Evolutionary conservation across 1,139 yeast species (phyloP), one percentile per base, ranked within the genome.

Genomic region (Suhomyces wounanorum): DNA sequence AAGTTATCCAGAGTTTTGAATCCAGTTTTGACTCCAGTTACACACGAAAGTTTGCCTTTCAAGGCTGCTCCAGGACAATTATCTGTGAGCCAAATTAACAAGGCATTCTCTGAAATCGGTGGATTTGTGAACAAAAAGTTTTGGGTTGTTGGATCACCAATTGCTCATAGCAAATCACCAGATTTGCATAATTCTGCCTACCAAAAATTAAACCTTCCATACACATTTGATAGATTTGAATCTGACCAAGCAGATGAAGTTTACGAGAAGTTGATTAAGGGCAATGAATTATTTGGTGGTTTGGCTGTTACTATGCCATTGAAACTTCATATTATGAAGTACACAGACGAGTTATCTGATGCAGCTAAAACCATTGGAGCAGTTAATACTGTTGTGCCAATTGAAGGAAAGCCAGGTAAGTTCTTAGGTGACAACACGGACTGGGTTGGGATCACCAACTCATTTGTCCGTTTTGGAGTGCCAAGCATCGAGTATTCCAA

Each of bases 351-450:
- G 54, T 70, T 89, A 48, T 79, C 92, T 2, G 86, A 81, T 8
- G 82, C 95, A 16, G 99, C 96, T 25, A 70, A 78, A 58, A 63
- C 69, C 13, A 89, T 94, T 60, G 98, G 99, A 43, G 98, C 99
- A 18, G 92, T 95, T 50, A 95, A 95, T 71, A 95, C 99, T 0
- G 80, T 94, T 47, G 77, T 81, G 40, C 88, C 88, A 30, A 44
- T 66, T 14, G 65, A 70, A 28, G 82, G 77, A 2, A 64, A 78
- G 42, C 61, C 61, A 37, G 85, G 84, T 11, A 75, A 77, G 55
- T 79, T 86, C 49, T 68, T 72, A 50, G 99, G 98, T 54, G 95
- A 89, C 61, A 95, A 95, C 71, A 95, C 99, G 43, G 99, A 95
- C 68, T 94, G 97, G 96, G 73, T 85, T 50, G 99, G 99, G 21